Conservation (phyloP, 2,329 filamentous ascomycete genomes). For the Metarhizium robertsii region DNA sequence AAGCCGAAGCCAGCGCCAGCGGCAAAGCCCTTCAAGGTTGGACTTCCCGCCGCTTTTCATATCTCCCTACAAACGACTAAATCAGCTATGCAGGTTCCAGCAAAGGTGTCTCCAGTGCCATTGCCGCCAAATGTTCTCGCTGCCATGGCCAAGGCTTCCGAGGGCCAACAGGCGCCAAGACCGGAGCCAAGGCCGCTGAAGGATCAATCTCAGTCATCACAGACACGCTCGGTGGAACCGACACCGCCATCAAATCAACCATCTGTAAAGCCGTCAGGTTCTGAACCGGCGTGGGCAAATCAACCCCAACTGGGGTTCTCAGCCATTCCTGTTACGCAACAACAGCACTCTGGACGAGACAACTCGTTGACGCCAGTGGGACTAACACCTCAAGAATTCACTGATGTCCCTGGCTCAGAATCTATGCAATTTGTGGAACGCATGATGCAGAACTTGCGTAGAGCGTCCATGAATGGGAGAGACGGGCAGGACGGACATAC, state of each 20-base stretch:
- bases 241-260: not conserved
- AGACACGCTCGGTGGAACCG: not conserved
- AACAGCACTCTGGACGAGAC: not conserved
- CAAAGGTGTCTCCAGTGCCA: slow-evolving; percentile 34
- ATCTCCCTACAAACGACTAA: slow-evolving; percentile 18
- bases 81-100: slow-evolving; percentile 21
- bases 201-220: not conserved
- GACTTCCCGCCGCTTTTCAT: slow-evolving; percentile 16
- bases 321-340: not conserved
- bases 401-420: slow-evolving; percentile 32
- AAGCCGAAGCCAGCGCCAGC: slow-evolving; percentile 16
- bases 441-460: slow-evolving; percentile 41
- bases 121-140: slow-evolving; percentile 33
- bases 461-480: slow-evolving; percentile 19
- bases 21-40: slow-evolving; percentile 24
- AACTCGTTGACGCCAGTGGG: not conserved
- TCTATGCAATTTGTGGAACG: slow-evolving; percentile 41
- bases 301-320: not conserved
- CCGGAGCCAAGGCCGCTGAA: not conserved
- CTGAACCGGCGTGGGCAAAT: not conserved
- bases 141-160: slow-evolving; percentile 18
- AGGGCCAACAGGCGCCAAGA: not conserved
- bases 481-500: not conserved
- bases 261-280: not conserved
- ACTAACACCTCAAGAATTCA: slow-evolving; percentile 22